Evolutionary conservation across 169 alveolate genomes (phyloP), one percentile per base, ranked within the genome.

Genomic region (Haemoproteus tartakovskyi): DNA sequence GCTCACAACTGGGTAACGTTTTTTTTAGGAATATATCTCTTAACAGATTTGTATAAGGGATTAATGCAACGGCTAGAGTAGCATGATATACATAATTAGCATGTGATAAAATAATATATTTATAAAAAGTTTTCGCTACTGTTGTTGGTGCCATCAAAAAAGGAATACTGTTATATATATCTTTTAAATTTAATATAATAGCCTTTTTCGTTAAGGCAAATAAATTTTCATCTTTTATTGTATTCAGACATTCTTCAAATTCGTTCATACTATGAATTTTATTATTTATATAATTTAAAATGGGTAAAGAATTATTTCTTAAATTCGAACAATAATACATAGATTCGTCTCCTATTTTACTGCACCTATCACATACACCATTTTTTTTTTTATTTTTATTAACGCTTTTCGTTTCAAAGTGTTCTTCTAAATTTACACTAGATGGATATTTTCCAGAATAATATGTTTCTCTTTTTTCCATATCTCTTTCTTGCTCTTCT

Each of bases 61-160:
- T 46, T 38, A 74, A 37, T 8, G 54, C 84, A 0, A 56, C 37
- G 19, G 59, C 6, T 45, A 4, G 54, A 33, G 41, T 46, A 8
- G 47, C 43, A 3, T 74, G 84, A 57, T 74, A 74, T 1, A 74
- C 84, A 74, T 57, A 74, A 18, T 57, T 56, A 16, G 59, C 78
- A 57, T 74, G 84, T 1, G 84, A 74, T 43, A 57, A 30, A 18
- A 74, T 74, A 57, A 57, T 74, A 33, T 59, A 78, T 27, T 74
- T 59, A 30, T 74, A 74, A 18, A 74, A 57, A 57, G 54, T 74
- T 74, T 48, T 74, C 0, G 84, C 54, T 12, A 57, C 59, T 27
- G 30, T 22, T 33, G 84, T 57, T 27, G 84, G 84, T n/a, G 84
- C 84, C 84, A 74, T 74, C 59, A 57, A 78, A 56, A 46, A 29